phyloP scores from a whole-genome alignment of 257 asterid genomes.

The Nemophila menziesii region DNA sequence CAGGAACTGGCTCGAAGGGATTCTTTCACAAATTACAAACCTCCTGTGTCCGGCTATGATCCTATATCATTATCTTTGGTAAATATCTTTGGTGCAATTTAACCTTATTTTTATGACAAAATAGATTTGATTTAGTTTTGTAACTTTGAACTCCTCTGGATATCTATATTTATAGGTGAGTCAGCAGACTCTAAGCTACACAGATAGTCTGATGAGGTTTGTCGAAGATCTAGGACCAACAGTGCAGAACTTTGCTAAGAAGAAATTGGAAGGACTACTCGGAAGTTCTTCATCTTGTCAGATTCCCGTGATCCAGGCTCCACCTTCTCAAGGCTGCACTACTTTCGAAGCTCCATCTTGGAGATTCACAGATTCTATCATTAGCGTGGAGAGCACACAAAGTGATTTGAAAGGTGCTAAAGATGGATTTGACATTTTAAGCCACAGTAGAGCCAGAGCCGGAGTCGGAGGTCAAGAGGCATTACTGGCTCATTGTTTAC shows the following conservation, averaged over 20 bases:
- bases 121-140: not conserved
- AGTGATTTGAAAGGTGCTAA: not conserved
- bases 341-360: conserved; percentile 4
- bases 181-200: conserved; percentile 31
- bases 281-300: conserved; percentile 5
- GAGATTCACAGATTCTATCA: conserved; percentile 14
- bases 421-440: conserved; percentile 1
- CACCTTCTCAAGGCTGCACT: conserved; percentile 8
- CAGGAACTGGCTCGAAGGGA: conserved; percentile 17
- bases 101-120: not conserved
- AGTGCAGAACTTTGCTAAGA: conserved; percentile 44
- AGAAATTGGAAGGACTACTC: conserved; percentile 27
- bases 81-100: conserved; percentile 5
- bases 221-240: conserved; percentile 61
- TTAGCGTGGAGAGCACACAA: no score
- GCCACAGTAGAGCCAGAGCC: no score
- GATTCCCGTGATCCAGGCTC: conserved; percentile 1
- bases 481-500: no score
- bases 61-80: conserved; percentile 26
- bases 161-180: conserved; percentile 19
- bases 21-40: conserved; percentile 30
- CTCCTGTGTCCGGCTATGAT: conserved; percentile 6
- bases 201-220: conserved; percentile 46
- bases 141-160: not conserved
- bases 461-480: not conserved